phyloP scores from a whole-genome alignment of 2,329 filamentous ascomycete species.

The Ophiostoma perfectum region DNA sequence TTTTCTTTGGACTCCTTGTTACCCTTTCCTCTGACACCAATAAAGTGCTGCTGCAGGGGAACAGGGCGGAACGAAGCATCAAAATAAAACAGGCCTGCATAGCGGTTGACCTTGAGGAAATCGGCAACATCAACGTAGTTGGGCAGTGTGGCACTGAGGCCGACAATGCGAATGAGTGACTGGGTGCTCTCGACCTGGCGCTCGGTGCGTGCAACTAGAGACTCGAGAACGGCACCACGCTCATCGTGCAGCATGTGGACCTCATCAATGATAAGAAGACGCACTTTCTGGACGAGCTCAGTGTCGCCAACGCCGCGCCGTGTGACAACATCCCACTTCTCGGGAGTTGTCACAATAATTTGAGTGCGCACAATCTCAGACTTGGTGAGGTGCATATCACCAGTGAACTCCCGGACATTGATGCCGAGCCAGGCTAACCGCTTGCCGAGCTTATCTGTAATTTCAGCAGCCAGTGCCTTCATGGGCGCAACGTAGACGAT shows the following conservation, averaged over 20 bases:
- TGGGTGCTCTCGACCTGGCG: constrained; percentile 97
- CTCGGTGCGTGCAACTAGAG: constrained; percentile 88
- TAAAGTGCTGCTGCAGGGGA: constrained; percentile 92
- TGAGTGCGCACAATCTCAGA: constrained; percentile 92
- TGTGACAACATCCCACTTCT: constrained; percentile 99
- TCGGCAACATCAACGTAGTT: constrained; percentile 97
- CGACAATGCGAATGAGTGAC: constrained; percentile 91
- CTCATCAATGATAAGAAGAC: constrained; percentile 94
- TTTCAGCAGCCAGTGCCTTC: constrained; percentile 95
- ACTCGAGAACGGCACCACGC: constrained; percentile 90
- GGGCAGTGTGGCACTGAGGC: constrained; percentile 88
- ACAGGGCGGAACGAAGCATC: constrained; percentile 94
- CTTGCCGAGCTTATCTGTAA: constrained; percentile 89
- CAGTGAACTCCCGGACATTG: constrained; percentile 86
- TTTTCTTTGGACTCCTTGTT: constrained; percentile 81
- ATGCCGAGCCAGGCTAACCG: constrained; percentile 90
- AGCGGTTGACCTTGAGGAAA: constrained; percentile 91
- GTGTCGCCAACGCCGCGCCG: constrained; percentile 96
- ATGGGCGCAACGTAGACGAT: constrained; percentile 98
- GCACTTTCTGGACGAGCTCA: constrained; percentile 93
- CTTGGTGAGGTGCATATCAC: constrained; percentile 98
- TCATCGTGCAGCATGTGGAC: constrained; percentile 99
- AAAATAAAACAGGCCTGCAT: constrained; percentile 93
- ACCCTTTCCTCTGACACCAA: constrained; percentile 91
- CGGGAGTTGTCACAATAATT: constrained; percentile 96